These are phyloP conservation scores for Penicillium goetzii DNA, from an alignment of 495 filamentous ascomycete species.

Conservation along the genomic window DNA sequence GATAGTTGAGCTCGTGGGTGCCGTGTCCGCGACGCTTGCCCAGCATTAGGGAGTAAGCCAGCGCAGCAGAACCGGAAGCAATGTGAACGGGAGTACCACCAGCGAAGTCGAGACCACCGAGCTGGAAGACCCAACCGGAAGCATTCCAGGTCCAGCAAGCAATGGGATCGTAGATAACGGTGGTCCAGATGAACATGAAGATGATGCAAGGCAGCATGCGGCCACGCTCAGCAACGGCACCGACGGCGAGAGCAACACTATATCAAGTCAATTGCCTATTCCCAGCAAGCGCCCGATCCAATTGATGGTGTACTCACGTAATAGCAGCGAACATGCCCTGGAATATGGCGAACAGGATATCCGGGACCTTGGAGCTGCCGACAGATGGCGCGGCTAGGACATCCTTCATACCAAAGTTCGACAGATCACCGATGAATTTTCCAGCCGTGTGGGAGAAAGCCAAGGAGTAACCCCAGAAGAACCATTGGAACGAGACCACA, in stretches of 20 bases:
- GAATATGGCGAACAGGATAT: conserved; percentile 90
- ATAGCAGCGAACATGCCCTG: conserved; percentile 98
- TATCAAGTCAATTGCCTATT: not conserved
- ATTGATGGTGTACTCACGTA: conserved; percentile 60
- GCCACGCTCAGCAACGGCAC: conserved; percentile 89
- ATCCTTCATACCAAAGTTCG: conserved; percentile 84
- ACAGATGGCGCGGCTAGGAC: conserved; percentile 82
- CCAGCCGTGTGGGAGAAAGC: conserved; percentile 87
- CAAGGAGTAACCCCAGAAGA: conserved; percentile 98
- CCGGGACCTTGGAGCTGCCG: conserved; percentile 78
- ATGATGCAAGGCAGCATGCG: conserved; percentile 92
- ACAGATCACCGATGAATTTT: conserved; percentile 79
- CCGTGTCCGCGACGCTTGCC: conserved; percentile 83
- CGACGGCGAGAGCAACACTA: conserved; percentile 86
- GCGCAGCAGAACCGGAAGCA: conserved; percentile 82
- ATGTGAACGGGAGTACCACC: conserved; percentile 98
- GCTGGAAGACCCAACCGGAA: conserved; percentile 76
- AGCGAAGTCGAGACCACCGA: conserved; percentile 93
- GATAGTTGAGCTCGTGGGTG: conserved; percentile 91
- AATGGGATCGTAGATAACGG: conserved; percentile 91
- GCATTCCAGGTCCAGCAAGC: conserved; percentile 99
- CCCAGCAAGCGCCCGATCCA: not conserved
- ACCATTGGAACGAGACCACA: conserved; percentile 95
- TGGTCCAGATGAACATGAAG: conserved; percentile 97
- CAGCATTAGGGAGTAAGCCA: conserved; percentile 84